Evolutionary conservation across 306 rosid species (phyloP).

Genomic region (Cucurbita ficifolia): DNA sequence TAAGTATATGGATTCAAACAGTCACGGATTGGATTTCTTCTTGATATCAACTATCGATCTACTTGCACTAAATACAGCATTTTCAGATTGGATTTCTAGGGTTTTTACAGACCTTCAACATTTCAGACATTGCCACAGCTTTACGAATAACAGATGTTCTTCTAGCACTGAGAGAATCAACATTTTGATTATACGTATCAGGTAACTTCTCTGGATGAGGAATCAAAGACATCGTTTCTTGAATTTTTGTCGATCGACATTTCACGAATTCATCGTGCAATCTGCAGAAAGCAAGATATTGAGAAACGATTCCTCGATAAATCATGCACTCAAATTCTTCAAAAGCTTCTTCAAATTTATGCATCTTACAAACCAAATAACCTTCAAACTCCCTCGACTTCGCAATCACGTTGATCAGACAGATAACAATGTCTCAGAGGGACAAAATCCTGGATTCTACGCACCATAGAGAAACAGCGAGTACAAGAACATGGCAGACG

Average conservation of each 20-base stretch:
- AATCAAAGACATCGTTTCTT: slow-evolving; percentile 58
- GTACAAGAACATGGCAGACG: slow-evolving; percentile 56
- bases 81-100: slow-evolving; percentile 37
- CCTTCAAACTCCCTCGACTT: slow-evolving; percentile 53
- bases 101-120: slow-evolving; percentile 47
- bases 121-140: slow-evolving; percentile 58
- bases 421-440: slow-evolving; percentile 28
- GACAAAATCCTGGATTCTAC: slow-evolving; percentile 35
- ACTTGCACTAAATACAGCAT: slow-evolving; percentile 30
- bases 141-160: slow-evolving; percentile 47
- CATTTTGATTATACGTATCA: slow-evolving; percentile 33
- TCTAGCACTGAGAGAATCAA: slow-evolving; percentile 28
- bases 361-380: slow-evolving; percentile 72
- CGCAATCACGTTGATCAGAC: slow-evolving; percentile 40
- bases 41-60: slow-evolving; percentile 34
- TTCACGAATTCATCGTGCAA: slow-evolving; percentile 40
- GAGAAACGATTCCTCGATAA: slow-evolving; percentile 66
- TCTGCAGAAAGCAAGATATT: slow-evolving; percentile 71
- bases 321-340: slow-evolving; percentile 66
- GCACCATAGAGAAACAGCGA: slow-evolving; percentile 63
- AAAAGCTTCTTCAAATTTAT: slow-evolving; percentile 52
- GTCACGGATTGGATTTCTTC: slow-evolving; percentile 14
- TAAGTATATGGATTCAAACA: not conserved
- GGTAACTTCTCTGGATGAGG: slow-evolving; percentile 64
- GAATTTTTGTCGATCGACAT: slow-evolving; percentile 44